A percentile compares a stretch with the other conserved stretches of the same genome.
phyloP scores from a whole-genome alignment of 805 yeast species.

The Cyberlindnera maritima region DNA sequence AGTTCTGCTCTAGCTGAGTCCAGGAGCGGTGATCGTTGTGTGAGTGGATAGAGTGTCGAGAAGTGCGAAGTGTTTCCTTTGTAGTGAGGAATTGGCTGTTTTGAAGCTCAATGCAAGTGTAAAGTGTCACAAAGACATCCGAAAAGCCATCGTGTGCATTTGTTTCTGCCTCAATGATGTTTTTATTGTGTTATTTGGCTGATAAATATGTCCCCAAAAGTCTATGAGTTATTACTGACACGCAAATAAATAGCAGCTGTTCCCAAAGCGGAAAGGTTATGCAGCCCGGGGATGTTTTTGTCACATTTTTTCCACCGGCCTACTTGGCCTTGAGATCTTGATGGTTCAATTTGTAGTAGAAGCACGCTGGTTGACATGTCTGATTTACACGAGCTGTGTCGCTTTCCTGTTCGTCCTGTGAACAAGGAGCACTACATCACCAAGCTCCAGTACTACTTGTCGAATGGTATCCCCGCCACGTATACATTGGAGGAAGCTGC shows the following conservation, averaged over 20 bases:
- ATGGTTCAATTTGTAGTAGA: background rate
- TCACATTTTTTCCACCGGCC: background rate
- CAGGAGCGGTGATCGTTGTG: too few species aligned
- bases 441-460: constrained; percentile 44
- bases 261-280: background rate
- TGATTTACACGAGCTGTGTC: constrained; percentile 67
- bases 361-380: constrained; percentile 44
- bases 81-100: too few species aligned
- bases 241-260: background rate
- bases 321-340: background rate
- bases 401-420: constrained; percentile 50
- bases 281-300: background rate
- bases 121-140: too few species aligned
- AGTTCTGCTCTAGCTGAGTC: too few species aligned
- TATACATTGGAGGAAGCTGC: constrained; percentile 77
- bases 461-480: constrained; percentile 76
- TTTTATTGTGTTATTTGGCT: too few species aligned
- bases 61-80: too few species aligned
- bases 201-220: too few species aligned
- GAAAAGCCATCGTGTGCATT: too few species aligned
- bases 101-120: too few species aligned
- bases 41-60: too few species aligned
- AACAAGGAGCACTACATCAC: constrained; percentile 36
- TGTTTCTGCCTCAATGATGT: too few species aligned
- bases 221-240: too few species aligned